Percentiles rank a stretch among this genome's conserved stretches.
These are phyloP conservation scores for Xerocomellus amylosporus DNA, from an alignment of 768 basidiomycete species.

Conservation along the genomic window DNA sequence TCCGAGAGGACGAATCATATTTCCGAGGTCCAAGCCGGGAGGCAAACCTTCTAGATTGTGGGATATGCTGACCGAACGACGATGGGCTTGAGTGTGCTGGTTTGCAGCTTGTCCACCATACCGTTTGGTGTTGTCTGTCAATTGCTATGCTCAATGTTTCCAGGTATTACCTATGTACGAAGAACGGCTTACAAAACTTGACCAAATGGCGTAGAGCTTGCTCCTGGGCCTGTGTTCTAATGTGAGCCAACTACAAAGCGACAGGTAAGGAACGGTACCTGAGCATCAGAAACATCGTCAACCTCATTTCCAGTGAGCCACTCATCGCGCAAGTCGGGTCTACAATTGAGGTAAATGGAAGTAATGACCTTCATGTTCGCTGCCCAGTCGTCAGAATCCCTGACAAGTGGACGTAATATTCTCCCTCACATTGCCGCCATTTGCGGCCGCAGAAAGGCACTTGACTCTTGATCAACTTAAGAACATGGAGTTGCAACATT, in stretches of 20 bases:
- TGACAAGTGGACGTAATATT: neutral
- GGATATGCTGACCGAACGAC: constrained; percentile 80
- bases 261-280: constrained; percentile 45
- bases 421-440: constrained; percentile 87
- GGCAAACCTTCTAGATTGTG: constrained; percentile 76
- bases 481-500: constrained; percentile 87
- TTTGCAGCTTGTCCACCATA: constrained; percentile 65
- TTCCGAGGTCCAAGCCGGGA: constrained; percentile 70
- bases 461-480: constrained; percentile 98
- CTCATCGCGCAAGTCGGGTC: constrained; percentile 95
- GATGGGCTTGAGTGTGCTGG: constrained; percentile 58
- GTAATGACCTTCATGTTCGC: constrained; percentile 99
- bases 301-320: constrained; percentile 94
- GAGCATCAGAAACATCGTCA: constrained; percentile 88
- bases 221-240: constrained; percentile 74
- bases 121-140: constrained; percentile 82
- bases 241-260: constrained; percentile 9
- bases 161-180: neutral
- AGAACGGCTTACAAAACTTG: constrained; percentile 74
- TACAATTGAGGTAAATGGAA: constrained; percentile 94
- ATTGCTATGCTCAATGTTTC: constrained; percentile 8
- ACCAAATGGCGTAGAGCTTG: constrained; percentile 90
- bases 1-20: constrained; percentile 69
- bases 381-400: constrained; percentile 34
- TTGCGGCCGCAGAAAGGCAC: constrained; percentile 97